These are phyloP conservation scores for Kluyveromyces starmeri DNA, from an alignment of 805 yeast species.

Conservation along the genomic window DNA sequence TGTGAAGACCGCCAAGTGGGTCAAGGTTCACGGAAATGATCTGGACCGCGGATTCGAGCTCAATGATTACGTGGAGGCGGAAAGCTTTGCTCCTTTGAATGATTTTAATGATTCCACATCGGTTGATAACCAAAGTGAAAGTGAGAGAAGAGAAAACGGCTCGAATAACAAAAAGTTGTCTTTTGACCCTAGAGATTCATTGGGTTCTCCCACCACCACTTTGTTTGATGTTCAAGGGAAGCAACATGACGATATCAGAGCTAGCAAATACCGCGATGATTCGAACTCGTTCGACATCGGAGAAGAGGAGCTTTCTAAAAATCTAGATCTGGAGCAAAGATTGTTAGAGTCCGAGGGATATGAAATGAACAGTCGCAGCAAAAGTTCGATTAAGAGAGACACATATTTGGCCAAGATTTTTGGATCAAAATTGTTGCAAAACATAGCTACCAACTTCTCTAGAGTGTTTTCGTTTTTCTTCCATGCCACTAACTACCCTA, in stretches of 20 bases:
- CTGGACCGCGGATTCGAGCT: conserved; percentile 9
- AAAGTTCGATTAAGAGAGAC: conserved; percentile 25
- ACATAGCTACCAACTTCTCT: conserved; percentile 17
- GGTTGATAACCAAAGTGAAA: background rate
- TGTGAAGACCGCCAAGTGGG: conserved; percentile 2
- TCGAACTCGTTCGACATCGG: conserved; percentile 12
- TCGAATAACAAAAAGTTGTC: background rate
- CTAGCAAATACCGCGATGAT: conserved; percentile 4
- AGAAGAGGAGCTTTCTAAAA: conserved; percentile 10
- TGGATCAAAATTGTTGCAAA: conserved; percentile 21
- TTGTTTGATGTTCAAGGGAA: conserved; percentile 9
- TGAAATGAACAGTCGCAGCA: conserved; percentile 8
- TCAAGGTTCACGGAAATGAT: conserved; percentile 21
- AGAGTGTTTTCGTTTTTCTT: conserved; percentile 32
- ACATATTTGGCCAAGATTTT: conserved; percentile 30
- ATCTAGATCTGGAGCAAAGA: conserved; percentile 8
- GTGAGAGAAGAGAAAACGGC: background rate
- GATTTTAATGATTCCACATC: conserved; percentile 11
- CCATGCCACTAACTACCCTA: conserved; percentile 50
- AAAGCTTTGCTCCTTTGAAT: conserved; percentile 23
- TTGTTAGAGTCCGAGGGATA: conserved; percentile 6
- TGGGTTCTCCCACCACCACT: conserved; percentile 12
- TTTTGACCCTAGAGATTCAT: conserved; percentile 9
- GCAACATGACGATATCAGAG: conserved; percentile 5
- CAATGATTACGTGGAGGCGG: background rate